These are phyloP conservation scores for Podila epigama DNA, from an alignment of 192 early-diverging fungal species.

Conservation along the genomic window DNA sequence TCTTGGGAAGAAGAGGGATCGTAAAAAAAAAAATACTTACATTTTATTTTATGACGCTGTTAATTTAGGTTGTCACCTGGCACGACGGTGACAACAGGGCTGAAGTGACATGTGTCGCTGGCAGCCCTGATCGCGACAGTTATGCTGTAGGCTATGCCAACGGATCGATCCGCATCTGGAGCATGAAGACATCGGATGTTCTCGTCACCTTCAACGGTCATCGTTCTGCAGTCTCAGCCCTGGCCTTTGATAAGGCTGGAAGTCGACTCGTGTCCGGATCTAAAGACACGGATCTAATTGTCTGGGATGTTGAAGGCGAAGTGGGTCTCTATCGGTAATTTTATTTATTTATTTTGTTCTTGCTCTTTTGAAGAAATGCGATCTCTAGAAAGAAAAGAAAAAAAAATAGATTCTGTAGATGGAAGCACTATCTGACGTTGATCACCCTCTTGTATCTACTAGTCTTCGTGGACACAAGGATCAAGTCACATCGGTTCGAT, in stretches of 20 bases:
- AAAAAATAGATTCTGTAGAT: no score
- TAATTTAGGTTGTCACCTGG: constrained; percentile 71
- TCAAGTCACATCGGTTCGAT: constrained; percentile 81
- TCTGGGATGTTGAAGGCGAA: constrained; percentile 96
- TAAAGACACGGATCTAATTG: constrained; percentile 90
- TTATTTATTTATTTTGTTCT: not conserved
- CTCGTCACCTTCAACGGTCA: constrained; percentile 91
- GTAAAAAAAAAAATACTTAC: no score
- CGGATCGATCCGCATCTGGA: constrained; percentile 93
- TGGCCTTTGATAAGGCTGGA: constrained; percentile 83
- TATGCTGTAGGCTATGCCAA: constrained; percentile 95
- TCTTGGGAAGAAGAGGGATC: not conserved
- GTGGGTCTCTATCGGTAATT: constrained; percentile 74
- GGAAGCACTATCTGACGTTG: not conserved
- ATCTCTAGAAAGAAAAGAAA: no score
- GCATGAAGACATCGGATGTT: constrained; percentile 58
- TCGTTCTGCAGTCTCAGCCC: constrained; percentile 81
- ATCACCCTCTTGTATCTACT: not conserved
- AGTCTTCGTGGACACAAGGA: constrained; percentile 96
- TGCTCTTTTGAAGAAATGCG: not conserved
- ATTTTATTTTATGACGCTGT: not conserved
- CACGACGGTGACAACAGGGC: constrained; percentile 81
- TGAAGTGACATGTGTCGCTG: constrained; percentile 84
- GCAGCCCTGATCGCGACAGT: constrained; percentile 69
- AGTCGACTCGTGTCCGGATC: constrained; percentile 90